phyloP scores from a whole-genome alignment of 345 rosid genomes.

The Salix dunnii region DNA sequence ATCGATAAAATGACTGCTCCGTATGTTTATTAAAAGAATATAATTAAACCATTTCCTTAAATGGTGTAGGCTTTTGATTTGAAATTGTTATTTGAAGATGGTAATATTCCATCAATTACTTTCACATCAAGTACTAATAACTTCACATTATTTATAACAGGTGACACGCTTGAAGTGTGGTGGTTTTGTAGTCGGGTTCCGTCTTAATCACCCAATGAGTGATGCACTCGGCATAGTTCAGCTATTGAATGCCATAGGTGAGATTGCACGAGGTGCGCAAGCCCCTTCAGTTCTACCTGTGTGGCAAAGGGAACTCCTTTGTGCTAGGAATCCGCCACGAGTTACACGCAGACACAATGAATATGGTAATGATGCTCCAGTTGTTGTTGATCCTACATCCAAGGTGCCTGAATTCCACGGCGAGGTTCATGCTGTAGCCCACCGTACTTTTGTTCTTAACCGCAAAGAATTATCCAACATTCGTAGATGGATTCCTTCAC shows the following conservation, averaged over 20 bases:
- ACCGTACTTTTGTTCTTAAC: slow-evolving; percentile 12
- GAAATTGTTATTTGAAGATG: no score
- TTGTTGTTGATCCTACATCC: not conserved
- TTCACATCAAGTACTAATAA: no score
- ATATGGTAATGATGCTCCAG: not conserved
- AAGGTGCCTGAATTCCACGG: not conserved
- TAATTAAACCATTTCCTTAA: no score
- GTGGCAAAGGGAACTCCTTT: slow-evolving; percentile 10
- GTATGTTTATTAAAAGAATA: no score
- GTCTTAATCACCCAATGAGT: slow-evolving; percentile 10
- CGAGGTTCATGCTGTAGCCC: slow-evolving; percentile 10
- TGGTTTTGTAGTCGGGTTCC: slow-evolving; percentile 15
- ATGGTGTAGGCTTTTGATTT: no score
- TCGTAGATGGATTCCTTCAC: not conserved
- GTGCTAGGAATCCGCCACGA: slow-evolving; percentile 12
- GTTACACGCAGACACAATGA: slow-evolving; percentile 1
- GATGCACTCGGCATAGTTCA: slow-evolving; percentile 17
- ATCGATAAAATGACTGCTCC: no score
- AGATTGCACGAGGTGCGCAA: slow-evolving; percentile 12
- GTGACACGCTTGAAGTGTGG: slow-evolving; percentile 22
- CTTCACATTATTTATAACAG: not conserved
- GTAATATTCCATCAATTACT: no score
- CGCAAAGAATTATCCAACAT: slow-evolving; percentile 5
- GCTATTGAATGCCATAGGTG: slow-evolving; percentile 13
- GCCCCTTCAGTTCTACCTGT: slow-evolving; percentile 3